Conservation (phyloP, 805 yeast genomes). For the Metschnikowia borealis region DNA sequence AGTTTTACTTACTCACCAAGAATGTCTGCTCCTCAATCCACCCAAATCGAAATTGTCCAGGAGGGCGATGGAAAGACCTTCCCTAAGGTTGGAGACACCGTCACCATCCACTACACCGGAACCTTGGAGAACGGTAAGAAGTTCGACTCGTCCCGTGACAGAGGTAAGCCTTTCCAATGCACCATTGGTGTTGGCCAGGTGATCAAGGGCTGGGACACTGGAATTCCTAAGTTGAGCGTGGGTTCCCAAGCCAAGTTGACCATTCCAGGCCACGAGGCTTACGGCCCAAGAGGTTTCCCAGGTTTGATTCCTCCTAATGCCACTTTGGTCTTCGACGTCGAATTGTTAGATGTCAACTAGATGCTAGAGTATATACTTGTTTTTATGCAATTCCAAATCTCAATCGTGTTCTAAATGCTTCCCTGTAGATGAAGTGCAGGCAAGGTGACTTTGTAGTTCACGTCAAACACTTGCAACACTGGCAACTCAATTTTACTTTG, state of each 20-base stretch:
- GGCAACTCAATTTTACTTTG: slow-evolving; percentile 45
- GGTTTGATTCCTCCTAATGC: slow-evolving; percentile 96
- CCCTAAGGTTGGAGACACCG: slow-evolving; percentile 84
- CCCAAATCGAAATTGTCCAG: slow-evolving; percentile 41
- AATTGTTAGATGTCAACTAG: slow-evolving; percentile 55
- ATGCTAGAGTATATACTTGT: not conserved
- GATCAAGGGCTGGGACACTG: slow-evolving; percentile 95
- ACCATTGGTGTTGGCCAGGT: slow-evolving; percentile 94
- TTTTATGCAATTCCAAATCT: not conserved
- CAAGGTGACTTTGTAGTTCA: slow-evolving; percentile 61
- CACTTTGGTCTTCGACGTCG: slow-evolving; percentile 83
- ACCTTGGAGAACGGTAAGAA: slow-evolving; percentile 93
- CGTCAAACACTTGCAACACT: slow-evolving; percentile 59
- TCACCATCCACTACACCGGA: slow-evolving; percentile 94
- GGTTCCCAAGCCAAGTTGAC: slow-evolving; percentile 93
- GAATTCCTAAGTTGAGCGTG: slow-evolving; percentile 84
- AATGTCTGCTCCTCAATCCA: slow-evolving; percentile 40
- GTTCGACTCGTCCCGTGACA: slow-evolving; percentile 92
- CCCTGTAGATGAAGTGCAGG: slow-evolving; percentile 18
- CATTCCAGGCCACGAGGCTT: slow-evolving; percentile 90
- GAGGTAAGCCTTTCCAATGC: slow-evolving; percentile 94
- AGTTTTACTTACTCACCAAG: slow-evolving; percentile 2
- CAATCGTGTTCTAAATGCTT: not conserved
- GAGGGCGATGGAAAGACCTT: slow-evolving; percentile 81
- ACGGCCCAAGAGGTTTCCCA: slow-evolving; percentile 94